phyloP scores from a whole-genome alignment of 116 monocot species.

The Zostera marina region DNA sequence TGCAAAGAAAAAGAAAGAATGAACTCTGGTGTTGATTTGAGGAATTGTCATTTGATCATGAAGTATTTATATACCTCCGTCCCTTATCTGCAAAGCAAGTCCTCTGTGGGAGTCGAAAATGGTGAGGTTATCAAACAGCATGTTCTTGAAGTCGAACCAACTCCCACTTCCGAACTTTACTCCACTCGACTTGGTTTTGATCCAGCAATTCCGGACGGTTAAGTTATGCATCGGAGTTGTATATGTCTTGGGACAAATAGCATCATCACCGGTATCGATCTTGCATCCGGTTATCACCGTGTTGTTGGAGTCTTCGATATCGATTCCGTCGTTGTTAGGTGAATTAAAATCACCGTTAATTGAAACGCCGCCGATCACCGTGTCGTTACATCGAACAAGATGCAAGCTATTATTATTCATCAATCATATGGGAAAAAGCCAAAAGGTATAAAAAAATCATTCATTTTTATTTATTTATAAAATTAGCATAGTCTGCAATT shows the following conservation, averaged over 20 bases:
- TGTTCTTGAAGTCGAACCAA: constrained; percentile 53
- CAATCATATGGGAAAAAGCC: too few species aligned
- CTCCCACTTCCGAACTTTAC: constrained; percentile 90
- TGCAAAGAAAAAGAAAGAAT: constrained; percentile 6
- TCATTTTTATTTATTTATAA: background rate
- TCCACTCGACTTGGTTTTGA: constrained; percentile 77
- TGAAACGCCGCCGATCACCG: constrained; percentile 32
- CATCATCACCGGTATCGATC: constrained; percentile 97
- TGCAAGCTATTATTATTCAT: too few species aligned
- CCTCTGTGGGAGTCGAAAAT: constrained; percentile 88
- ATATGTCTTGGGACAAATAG: constrained; percentile 81
- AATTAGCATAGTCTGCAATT: background rate
- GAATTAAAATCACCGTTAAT: constrained; percentile 80
- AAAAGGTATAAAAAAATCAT: background rate
- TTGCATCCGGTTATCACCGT: constrained; percentile 69
- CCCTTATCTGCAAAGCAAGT: constrained; percentile 80
- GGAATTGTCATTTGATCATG: background rate
- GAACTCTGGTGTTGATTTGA: background rate
- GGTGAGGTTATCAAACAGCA: constrained; percentile 60
- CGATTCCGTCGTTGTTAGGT: constrained; percentile 94
- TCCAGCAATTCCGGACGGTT: constrained; percentile 69
- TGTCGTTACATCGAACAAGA: constrained; percentile 50
- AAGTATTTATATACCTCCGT: too few species aligned
- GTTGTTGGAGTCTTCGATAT: constrained; percentile 93
- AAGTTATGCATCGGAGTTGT: constrained; percentile 67